Percentiles rank a stretch among this genome's conserved stretches.
phyloP scores from a whole-genome alignment of 768 basidiomycete species.

The Rhodosporidiobolus odoratus region DNA sequence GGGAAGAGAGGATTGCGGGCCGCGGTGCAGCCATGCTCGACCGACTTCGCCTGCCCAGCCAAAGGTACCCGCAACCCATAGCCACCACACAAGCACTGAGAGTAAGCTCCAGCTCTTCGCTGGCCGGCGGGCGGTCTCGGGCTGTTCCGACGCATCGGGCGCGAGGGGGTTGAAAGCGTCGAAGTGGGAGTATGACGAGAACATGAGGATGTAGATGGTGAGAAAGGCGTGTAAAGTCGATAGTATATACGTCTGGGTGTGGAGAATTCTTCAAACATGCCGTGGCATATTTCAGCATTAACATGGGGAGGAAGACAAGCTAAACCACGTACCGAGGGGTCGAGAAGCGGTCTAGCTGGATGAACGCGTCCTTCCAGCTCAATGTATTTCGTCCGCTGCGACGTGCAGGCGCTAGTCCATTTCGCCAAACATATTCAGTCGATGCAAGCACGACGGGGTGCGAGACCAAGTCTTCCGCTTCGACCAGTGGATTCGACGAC shows the following conservation, averaged over 20 bases:
- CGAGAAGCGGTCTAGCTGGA: slow-evolving; percentile 36
- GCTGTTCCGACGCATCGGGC: slow-evolving; percentile 5
- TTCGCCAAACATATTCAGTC: slow-evolving; percentile 39
- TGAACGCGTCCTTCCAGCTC: slow-evolving; percentile 30
- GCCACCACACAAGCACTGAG: slow-evolving; percentile 26
- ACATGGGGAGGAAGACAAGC: background rate
- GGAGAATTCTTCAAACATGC: slow-evolving; percentile 8
- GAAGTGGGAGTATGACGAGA: slow-evolving; percentile 37
- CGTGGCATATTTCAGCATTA: background rate
- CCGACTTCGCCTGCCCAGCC: slow-evolving; percentile 38
- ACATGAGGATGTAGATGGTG: slow-evolving; percentile 39
- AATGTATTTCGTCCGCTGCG: background rate
- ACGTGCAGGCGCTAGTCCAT: slow-evolving; percentile 28
- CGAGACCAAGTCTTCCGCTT: slow-evolving; percentile 37
- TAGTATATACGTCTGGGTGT: slow-evolving; percentile 33
- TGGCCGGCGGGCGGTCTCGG: background rate
- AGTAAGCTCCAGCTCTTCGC: slow-evolving; percentile 24
- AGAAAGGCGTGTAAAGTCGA: slow-evolving; percentile 31
- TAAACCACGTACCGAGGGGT: slow-evolving; percentile 22
- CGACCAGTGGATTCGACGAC: slow-evolving; percentile 33
- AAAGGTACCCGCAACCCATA: slow-evolving; percentile 34
- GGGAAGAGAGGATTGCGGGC: slow-evolving; percentile 30
- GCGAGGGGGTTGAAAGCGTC: slow-evolving; percentile 37
- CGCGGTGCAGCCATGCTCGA: slow-evolving; percentile 30
- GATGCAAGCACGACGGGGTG: slow-evolving; percentile 39